Evolutionary conservation across 768 basidiomycete species (phyloP).

Genomic region (Podaxis carcinomalis): DNA sequence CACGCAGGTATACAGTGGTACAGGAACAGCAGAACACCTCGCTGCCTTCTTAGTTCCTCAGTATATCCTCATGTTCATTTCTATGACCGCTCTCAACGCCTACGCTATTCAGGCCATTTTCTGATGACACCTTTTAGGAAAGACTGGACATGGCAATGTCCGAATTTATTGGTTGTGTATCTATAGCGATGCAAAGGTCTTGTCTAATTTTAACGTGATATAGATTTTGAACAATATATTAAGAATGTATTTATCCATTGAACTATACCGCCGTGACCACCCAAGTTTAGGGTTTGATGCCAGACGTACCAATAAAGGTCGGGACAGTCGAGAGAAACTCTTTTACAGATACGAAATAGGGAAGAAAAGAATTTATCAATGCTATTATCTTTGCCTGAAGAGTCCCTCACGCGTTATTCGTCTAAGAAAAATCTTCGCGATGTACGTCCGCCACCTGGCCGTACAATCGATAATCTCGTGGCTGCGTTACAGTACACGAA

Average conservation of each 20-base stretch:
- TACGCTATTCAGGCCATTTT: conserved; percentile 41
- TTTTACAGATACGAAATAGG: too few species aligned
- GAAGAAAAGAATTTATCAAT: too few species aligned
- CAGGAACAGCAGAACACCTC: conserved; percentile 58
- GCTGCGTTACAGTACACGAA: neutral
- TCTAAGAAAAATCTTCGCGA: too few species aligned
- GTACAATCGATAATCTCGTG: neutral
- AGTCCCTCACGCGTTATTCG: too few species aligned
- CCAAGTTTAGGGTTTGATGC: too few species aligned
- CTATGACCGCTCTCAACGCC: conserved; percentile 46
- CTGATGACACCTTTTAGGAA: conserved; percentile 17
- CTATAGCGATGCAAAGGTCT: neutral
- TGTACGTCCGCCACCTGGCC: too few species aligned
- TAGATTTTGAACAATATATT: too few species aligned
- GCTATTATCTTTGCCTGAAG: too few species aligned
- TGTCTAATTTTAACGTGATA: neutral
- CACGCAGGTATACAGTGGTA: conserved; percentile 64
- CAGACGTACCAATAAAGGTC: too few species aligned
- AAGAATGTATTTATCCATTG: too few species aligned
- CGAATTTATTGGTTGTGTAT: neutral
- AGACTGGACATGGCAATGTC: neutral
- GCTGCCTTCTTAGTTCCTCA: conserved; percentile 63
- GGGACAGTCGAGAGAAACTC: too few species aligned
- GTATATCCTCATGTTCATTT: conserved; percentile 47
- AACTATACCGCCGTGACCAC: too few species aligned